Evolutionary conservation across 768 basidiomycete genomes (phyloP).

Genomic region (Tulasnella sp.): DNA sequence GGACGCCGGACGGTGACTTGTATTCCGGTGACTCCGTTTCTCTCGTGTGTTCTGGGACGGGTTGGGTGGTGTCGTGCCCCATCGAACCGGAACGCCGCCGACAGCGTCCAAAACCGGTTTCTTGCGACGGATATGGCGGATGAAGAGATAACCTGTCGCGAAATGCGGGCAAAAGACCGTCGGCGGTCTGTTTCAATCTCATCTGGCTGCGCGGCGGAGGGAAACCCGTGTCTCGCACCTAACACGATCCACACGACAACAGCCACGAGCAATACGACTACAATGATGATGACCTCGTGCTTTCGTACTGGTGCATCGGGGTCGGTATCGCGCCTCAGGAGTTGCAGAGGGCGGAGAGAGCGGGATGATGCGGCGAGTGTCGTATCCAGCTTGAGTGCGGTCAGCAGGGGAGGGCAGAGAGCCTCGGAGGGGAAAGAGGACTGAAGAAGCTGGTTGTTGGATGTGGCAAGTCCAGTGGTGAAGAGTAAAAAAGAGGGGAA

Average conservation of each 20-base stretch:
- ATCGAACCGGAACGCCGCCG: constrained; percentile 4
- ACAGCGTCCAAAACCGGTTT: constrained; percentile 1
- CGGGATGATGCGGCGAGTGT: background rate
- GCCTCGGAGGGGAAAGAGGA: background rate
- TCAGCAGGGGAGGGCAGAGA: background rate
- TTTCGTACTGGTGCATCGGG: background rate
- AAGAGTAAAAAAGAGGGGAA: too few species aligned
- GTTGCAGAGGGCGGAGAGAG: background rate
- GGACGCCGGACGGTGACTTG: too few species aligned
- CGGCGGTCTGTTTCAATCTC: background rate
- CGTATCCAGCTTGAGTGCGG: background rate
- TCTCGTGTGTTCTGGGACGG: too few species aligned
- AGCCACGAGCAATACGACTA: background rate
- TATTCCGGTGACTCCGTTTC: too few species aligned
- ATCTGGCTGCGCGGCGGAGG: background rate
- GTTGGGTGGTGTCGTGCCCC: background rate
- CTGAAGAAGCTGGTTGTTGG: too few species aligned
- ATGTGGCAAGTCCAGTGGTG: too few species aligned
- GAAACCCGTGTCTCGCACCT: background rate
- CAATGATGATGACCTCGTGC: constrained; percentile 4
- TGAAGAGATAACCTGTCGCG: background rate
- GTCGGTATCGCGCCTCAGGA: background rate
- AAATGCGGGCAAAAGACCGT: background rate
- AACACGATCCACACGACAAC: constrained; percentile 1
- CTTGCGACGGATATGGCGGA: constrained; percentile 5